Conservation (phyloP, 1,139 yeast genomes). For the Zygoascus sp. region DNA sequence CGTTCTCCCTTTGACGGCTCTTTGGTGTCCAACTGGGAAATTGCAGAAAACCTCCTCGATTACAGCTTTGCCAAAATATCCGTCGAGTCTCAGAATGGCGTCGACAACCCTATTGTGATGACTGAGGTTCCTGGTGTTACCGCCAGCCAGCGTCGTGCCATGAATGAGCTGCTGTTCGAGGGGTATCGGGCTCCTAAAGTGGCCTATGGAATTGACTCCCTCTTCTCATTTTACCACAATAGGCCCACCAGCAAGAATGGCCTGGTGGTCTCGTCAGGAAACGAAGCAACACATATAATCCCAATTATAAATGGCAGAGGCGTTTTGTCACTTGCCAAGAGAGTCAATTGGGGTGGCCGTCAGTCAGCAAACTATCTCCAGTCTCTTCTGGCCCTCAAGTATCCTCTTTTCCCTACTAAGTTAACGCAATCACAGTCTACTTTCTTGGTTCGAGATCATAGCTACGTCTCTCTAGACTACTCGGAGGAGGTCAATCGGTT, state of each 20-base stretch:
- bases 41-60: constrained; percentile 75
- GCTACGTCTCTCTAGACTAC: constrained; percentile 72
- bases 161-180: constrained; percentile 82
- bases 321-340: constrained; percentile 59
- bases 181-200: constrained; percentile 70
- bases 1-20: constrained; percentile 86
- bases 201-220: constrained; percentile 74
- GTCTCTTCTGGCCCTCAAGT: constrained; percentile 66
- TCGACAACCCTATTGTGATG: constrained; percentile 78
- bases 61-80: constrained; percentile 70
- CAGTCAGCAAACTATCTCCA: constrained; percentile 63
- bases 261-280: constrained; percentile 73
- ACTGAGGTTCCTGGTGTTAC: constrained; percentile 75
- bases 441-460: constrained; percentile 64
- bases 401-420: constrained; percentile 85
- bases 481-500: constrained; percentile 54
- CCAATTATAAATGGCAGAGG: constrained; percentile 75
- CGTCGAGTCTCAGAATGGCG: constrained; percentile 51
- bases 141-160: constrained; percentile 59
- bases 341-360: constrained; percentile 91
- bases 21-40: constrained; percentile 87
- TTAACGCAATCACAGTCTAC: constrained; percentile 61
- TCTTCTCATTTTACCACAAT: constrained; percentile 61
- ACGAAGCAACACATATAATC: constrained; percentile 75
- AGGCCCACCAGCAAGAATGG: constrained; percentile 47